phyloP scores from a whole-genome alignment of 1,139 yeast genomes.

The Sugiyamaella pinicola region DNA sequence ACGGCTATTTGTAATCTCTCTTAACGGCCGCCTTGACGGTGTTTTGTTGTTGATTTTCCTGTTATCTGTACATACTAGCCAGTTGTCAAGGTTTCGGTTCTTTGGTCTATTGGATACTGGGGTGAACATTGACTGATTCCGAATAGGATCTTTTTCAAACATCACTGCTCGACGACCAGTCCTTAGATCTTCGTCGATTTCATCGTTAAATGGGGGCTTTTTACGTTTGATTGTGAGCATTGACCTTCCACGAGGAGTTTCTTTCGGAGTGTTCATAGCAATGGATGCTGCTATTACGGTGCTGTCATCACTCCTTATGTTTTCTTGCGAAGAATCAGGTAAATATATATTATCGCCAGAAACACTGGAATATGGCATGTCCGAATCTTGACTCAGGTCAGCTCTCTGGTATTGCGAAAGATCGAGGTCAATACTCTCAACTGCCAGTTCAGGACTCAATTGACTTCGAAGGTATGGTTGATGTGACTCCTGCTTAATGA shows the following conservation, averaged over 20 bases:
- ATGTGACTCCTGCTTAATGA: neutral
- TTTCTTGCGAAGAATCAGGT: neutral
- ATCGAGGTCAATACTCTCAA: slow-evolving; percentile 22
- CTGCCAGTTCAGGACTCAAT: slow-evolving; percentile 15
- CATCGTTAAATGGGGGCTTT: slow-evolving; percentile 22
- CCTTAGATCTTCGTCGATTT: slow-evolving; percentile 28
- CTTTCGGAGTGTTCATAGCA: neutral
- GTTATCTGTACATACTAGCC: slow-evolving; percentile 14
- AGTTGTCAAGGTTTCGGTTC: slow-evolving; percentile 14
- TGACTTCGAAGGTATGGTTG: slow-evolving; percentile 4
- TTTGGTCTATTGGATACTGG: slow-evolving; percentile 13
- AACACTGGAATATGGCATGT: neutral
- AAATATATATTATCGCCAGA: neutral
- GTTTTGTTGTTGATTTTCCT: slow-evolving; percentile 14
- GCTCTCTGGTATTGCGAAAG: slow-evolving; percentile 13
- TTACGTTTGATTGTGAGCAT: slow-evolving; percentile 9
- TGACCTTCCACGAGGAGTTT: slow-evolving; percentile 3
- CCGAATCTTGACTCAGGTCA: slow-evolving; percentile 6
- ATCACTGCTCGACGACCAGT: slow-evolving; percentile 24
- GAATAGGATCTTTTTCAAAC: slow-evolving; percentile 20
- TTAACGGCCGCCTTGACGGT: slow-evolving; percentile 18
- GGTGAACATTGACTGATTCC: slow-evolving; percentile 6
- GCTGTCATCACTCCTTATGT: neutral
- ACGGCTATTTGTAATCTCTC: neutral
- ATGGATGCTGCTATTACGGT: neutral